These are phyloP conservation scores for Gracilaria domingensis DNA, from an alignment of 23 red algal genomes.

Conservation along the genomic window DNA sequence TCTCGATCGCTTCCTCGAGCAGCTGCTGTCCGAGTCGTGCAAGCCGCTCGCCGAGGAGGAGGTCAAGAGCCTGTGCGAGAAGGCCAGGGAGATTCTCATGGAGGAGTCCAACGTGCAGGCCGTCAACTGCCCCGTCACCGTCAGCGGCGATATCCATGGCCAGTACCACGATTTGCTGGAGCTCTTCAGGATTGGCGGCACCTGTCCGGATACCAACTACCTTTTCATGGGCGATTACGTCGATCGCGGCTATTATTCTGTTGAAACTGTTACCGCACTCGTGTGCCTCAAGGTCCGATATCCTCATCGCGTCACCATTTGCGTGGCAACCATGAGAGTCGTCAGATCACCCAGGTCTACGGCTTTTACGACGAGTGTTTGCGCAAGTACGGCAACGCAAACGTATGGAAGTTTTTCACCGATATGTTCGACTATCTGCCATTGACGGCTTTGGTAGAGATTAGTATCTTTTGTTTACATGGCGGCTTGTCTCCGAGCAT, in stretches of 20 bases:
- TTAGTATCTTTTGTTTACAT: slow-evolving; percentile 96
- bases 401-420: slow-evolving; percentile 99
- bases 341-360: slow-evolving; percentile 99
- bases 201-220: slow-evolving; percentile 98
- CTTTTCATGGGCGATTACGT: slow-evolving; percentile 99
- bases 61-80: slow-evolving; percentile 95
- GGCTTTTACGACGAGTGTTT: slow-evolving; percentile 99
- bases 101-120: slow-evolving; percentile 97
- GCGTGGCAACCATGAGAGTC: slow-evolving; percentile 96
- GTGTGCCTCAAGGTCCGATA: slow-evolving; percentile 98
- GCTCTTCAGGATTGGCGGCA: slow-evolving; percentile 96
- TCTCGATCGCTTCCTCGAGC: slow-evolving; percentile 87
- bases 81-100: slow-evolving; percentile 89
- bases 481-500: slow-evolving; percentile 97
- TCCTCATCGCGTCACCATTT: slow-evolving; percentile 98
- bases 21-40: slow-evolving; percentile 92
- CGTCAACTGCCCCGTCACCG: slow-evolving; percentile 95
- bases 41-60: slow-evolving; percentile 95
- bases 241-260: slow-evolving; percentile 98
- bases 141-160: slow-evolving; percentile 98
- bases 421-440: slow-evolving; percentile 99
- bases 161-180: slow-evolving; percentile 99
- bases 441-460: slow-evolving; percentile 95
- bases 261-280: slow-evolving; percentile 97
- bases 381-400: slow-evolving; percentile 98